Evolutionary conservation across 2,329 filamentous ascomycete genomes (phyloP).

Genomic region (Alternaria solani): DNA sequence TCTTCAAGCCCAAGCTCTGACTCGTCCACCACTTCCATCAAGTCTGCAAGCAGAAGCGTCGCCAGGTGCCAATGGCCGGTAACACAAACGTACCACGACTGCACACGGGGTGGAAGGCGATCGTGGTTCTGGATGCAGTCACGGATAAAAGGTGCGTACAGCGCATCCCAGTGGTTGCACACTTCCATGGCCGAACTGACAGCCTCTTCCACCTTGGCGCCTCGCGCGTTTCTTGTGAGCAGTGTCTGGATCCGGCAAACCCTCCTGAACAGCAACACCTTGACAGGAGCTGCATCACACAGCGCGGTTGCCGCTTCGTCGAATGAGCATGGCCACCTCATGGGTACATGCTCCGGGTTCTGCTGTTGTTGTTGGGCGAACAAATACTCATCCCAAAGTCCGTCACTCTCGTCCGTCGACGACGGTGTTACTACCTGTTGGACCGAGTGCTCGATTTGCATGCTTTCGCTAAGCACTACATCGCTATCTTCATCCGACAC

Average conservation of each 20-base stretch:
- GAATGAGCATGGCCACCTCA: constrained; percentile 64
- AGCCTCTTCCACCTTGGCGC: constrained; percentile 57
- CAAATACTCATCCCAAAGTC: constrained; percentile 53
- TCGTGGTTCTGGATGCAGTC: constrained; percentile 62
- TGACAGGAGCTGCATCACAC: constrained; percentile 64
- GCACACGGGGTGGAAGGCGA: constrained; percentile 61
- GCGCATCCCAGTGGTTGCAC: constrained; percentile 64
- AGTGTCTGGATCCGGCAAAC: constrained; percentile 65
- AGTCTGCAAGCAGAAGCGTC: constrained; percentile 63
- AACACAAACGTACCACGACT: constrained; percentile 68
- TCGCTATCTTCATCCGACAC: constrained; percentile 59
- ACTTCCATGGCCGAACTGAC: constrained; percentile 60
- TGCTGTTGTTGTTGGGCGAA: constrained; percentile 43
- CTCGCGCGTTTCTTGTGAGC: constrained; percentile 52
- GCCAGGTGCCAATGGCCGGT: constrained; percentile 67
- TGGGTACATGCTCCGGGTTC: constrained; percentile 23
- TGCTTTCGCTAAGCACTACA: constrained; percentile 33
- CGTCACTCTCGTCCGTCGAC: constrained; percentile 16
- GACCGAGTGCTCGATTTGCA: constrained; percentile 11
- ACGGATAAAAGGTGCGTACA: constrained; percentile 62
- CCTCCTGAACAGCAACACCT: constrained; percentile 66
- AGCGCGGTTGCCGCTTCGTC: constrained; percentile 61
- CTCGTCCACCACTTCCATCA: constrained; percentile 61
- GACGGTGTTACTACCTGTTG: neutral
- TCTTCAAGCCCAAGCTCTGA: constrained; percentile 33